These are phyloP conservation scores for Kwoniella dejecticola DNA, from an alignment of 768 basidiomycete species.

Conservation along the genomic window DNA sequence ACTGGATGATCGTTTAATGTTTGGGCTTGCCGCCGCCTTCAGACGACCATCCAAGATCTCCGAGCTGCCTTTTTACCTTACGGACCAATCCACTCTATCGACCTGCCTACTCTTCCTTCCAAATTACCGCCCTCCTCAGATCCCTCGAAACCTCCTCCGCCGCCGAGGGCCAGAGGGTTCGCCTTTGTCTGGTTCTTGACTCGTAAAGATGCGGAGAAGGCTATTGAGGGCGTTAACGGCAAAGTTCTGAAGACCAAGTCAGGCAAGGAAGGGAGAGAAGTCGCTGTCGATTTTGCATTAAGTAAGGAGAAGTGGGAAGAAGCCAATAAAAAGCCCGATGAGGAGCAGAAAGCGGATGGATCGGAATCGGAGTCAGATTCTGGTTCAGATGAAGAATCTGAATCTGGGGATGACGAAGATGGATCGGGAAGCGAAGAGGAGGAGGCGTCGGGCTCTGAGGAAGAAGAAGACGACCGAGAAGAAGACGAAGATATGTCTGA, in stretches of 20 bases:
- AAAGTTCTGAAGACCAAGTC: constrained; percentile 60
- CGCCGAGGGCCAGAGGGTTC: constrained; percentile 69
- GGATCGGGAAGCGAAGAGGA: constrained; percentile 48
- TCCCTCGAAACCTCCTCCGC: constrained; percentile 45
- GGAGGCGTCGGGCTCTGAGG: constrained; percentile 59
- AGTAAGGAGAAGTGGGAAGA: constrained; percentile 91
- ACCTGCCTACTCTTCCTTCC: constrained; percentile 64
- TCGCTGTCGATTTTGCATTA: constrained; percentile 95
- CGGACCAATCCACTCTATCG: constrained; percentile 82
- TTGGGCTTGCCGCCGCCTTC: too few relatives aligned
- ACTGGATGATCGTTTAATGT: too few relatives aligned
- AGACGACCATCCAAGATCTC: constrained; percentile 80
- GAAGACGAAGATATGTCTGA: constrained; percentile 30
- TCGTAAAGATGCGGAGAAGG: constrained; percentile 79
- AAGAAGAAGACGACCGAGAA: constrained; percentile 56
- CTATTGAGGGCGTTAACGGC: constrained; percentile 78
- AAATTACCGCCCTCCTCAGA: constrained; percentile 55
- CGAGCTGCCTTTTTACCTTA: constrained; percentile 81
- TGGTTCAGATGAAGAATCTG: constrained; percentile 36
- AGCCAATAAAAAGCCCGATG: constrained; percentile 63
- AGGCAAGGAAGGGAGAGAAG: constrained; percentile 63
- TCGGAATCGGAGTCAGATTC: constrained; percentile 48
- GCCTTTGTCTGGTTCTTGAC: constrained; percentile 94
- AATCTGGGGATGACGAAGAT: constrained; percentile 46
- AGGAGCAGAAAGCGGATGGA: constrained; percentile 43